Percentiles rank a stretch among this genome's conserved stretches.
Conservation (phyloP, 2,329 filamentous ascomycete genomes). For the Colletotrichum sp. region DNA sequence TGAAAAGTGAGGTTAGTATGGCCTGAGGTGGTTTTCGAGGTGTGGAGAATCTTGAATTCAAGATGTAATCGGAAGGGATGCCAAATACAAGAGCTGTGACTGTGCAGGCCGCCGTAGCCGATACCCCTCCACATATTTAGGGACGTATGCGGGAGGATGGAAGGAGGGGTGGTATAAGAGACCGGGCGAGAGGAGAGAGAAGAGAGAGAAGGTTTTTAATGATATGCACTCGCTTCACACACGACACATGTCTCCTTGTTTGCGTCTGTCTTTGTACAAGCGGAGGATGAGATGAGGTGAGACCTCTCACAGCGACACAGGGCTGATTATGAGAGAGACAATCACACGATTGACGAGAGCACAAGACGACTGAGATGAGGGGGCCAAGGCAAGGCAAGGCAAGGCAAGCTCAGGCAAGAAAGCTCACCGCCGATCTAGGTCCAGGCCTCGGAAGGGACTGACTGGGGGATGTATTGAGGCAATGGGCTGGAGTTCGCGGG, state of each 20-base stretch:
- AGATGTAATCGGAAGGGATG: neutral
- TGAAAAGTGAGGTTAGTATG: constrained; percentile 37
- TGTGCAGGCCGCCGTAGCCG: constrained; percentile 22
- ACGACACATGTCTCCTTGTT: constrained; percentile 9
- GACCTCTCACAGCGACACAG: constrained; percentile 7
- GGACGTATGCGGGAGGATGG: neutral
- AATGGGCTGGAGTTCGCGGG: constrained; percentile 8
- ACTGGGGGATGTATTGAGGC: constrained; percentile 13
- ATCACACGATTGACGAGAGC: neutral
- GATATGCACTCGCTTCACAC: constrained; percentile 13
- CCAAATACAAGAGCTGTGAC: constrained; percentile 21
- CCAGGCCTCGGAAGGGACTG: neutral
- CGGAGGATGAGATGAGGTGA: neutral
- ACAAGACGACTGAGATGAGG: neutral
- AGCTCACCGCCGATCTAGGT: constrained; percentile 19
- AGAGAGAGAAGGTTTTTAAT: neutral
- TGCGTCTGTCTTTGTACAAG: neutral
- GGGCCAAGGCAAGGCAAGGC: neutral
- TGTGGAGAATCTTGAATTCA: neutral
- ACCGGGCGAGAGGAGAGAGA: neutral
- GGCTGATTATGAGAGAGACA: constrained; percentile 4
- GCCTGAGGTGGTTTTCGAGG: constrained; percentile 23
- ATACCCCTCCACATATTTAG: constrained; percentile 22
- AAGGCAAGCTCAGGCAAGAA: neutral
- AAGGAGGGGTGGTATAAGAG: neutral